These are phyloP conservation scores for Diaporthe citri DNA, from an alignment of 2,329 filamentous ascomycete species.

Conservation along the genomic window DNA sequence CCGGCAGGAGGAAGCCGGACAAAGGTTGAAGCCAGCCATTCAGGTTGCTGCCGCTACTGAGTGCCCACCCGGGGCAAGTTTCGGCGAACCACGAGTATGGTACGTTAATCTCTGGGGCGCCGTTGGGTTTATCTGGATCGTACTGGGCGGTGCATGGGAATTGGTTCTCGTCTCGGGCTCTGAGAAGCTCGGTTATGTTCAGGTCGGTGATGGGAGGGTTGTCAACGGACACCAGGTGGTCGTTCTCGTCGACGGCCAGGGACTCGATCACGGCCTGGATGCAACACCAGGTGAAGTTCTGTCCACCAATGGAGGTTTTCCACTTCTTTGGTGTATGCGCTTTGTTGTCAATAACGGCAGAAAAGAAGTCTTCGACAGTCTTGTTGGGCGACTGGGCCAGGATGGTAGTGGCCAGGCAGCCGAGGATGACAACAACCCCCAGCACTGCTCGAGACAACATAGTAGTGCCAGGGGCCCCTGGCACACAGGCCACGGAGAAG, in stretches of 20 bases:
- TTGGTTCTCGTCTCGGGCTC: constrained; percentile 29
- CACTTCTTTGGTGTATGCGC: neutral
- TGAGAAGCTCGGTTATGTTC: constrained; percentile 17
- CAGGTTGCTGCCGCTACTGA: constrained; percentile 42
- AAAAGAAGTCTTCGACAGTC: neutral
- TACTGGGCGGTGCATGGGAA: constrained; percentile 46
- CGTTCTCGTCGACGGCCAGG: constrained; percentile 37
- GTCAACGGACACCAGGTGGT: constrained; percentile 35
- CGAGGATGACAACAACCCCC: neutral
- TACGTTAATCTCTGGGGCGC: constrained; percentile 43
- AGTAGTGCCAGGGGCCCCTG: neutral
- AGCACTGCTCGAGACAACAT: neutral
- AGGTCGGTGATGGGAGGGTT: constrained; percentile 25
- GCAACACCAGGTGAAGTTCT: constrained; percentile 47
- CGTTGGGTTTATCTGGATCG: constrained; percentile 39
- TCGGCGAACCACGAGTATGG: constrained; percentile 42
- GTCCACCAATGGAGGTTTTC: constrained; percentile 39
- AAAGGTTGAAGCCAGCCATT: constrained; percentile 46
- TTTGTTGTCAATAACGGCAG: neutral
- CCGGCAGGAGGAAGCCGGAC: constrained; percentile 46
- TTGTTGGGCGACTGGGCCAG: neutral
- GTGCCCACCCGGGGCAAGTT: constrained; percentile 46
- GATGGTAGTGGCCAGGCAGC: neutral
- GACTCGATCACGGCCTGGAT: constrained; percentile 42
- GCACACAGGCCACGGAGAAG: neutral